Percentiles rank a stretch among this genome's conserved stretches.
Evolutionary conservation across 345 rosid species (phyloP).

Genomic region (Gossypium stocksii): DNA sequence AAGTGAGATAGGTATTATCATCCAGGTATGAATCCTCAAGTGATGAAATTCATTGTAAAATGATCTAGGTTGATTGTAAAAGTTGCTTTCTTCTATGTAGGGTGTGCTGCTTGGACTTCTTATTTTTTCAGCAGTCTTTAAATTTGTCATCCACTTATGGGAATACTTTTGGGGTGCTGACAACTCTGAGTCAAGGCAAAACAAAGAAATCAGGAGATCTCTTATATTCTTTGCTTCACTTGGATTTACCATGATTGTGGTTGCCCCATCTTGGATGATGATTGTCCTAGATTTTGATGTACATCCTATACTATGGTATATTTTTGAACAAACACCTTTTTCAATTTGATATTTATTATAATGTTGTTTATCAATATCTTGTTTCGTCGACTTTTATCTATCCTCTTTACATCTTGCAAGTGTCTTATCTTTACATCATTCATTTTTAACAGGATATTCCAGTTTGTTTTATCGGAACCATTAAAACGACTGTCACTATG

Average conservation of each 20-base stretch:
- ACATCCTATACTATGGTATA: conserved; percentile 84
- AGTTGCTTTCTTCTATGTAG: conserved; percentile 34
- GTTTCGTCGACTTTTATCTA: not conserved
- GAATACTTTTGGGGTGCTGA: conserved; percentile 17
- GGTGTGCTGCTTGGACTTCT: conserved; percentile 80
- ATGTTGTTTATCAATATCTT: not conserved
- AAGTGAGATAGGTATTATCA: conserved; percentile 73
- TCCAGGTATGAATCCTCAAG: conserved; percentile 49
- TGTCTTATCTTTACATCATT: conserved; percentile 17
- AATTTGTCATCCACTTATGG: conserved; percentile 36
- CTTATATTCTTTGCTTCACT: conserved; percentile 54
- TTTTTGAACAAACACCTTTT: not conserved
- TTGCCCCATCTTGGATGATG: conserved; percentile 84
- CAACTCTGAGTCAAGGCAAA: conserved; percentile 27
- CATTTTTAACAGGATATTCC: conserved; percentile 55
- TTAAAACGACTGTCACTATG: conserved; percentile 72
- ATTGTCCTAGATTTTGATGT: conserved; percentile 63
- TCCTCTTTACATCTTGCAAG: not conserved
- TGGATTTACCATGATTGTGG: conserved; percentile 34
- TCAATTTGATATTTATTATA: not conserved
- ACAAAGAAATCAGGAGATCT: conserved; percentile 43
- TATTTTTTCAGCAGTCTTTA: conserved; percentile 60
- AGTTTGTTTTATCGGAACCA: conserved; percentile 73
- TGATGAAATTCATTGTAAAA: conserved; percentile 15
- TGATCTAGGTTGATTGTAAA: conserved; percentile 15